Percentiles rank a stretch among this genome's conserved stretches.
phyloP scores from a whole-genome alignment of 176 grass and related monocot species.

The Aegilops sharonensis region DNA sequence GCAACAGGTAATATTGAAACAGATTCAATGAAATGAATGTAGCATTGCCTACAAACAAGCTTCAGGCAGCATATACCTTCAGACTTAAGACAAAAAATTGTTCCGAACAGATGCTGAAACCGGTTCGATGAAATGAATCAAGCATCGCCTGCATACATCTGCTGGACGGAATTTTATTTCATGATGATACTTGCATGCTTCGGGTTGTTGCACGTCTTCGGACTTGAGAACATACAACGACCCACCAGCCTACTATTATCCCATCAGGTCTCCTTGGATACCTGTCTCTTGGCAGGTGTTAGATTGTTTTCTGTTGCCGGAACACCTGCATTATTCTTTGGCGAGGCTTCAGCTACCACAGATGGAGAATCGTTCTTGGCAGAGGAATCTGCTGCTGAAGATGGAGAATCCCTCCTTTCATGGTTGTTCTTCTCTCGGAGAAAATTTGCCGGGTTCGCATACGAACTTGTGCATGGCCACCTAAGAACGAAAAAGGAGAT shows the following conservation, averaged over 20 bases:
- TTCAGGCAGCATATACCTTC: too few relatives aligned
- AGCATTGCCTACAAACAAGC: too few relatives aligned
- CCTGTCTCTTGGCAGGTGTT: constrained; percentile 50
- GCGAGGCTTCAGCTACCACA: constrained; percentile 44
- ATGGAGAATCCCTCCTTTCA: constrained; percentile 42
- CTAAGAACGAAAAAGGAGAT: constrained; percentile 30
- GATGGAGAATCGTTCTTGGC: constrained; percentile 38
- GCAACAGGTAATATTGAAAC: background rate
- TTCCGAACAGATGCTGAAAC: constrained; percentile 11
- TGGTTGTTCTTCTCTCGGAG: constrained; percentile 35
- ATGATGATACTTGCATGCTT: constrained; percentile 39
- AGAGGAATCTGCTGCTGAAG: constrained; percentile 34
- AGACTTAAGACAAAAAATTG: too few relatives aligned
- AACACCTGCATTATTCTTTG: constrained; percentile 34
- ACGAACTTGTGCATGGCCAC: constrained; percentile 73
- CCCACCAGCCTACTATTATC: constrained; percentile 20
- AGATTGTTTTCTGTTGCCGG: constrained; percentile 51
- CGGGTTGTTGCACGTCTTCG: constrained; percentile 14
- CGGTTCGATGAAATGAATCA: constrained; percentile 20
- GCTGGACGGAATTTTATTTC: constrained; percentile 14
- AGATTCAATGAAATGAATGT: too few relatives aligned
- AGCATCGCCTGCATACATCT: constrained; percentile 15
- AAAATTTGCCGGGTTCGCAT: constrained; percentile 42
- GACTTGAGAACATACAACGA: constrained; percentile 29
- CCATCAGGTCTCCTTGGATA: constrained; percentile 60